Conservation (phyloP, 2,329 filamentous ascomycete genomes). For the Pseudogymnoascus sp. region DNA sequence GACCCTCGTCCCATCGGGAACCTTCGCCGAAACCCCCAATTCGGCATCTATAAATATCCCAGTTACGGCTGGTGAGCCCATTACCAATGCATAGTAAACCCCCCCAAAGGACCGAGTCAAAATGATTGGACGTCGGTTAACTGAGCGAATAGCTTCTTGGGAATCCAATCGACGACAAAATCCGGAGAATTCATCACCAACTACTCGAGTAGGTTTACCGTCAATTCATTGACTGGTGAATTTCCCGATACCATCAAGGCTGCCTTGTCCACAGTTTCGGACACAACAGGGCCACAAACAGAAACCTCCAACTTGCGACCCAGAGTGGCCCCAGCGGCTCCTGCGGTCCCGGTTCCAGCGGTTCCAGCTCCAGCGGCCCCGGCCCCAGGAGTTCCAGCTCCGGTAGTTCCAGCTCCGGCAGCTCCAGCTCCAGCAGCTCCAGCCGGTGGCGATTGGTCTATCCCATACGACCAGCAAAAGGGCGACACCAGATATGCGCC, state of each 20-base stretch:
- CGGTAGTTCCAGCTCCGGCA: conserved; percentile 10
- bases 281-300: conserved; percentile 33
- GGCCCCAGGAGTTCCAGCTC: conserved; percentile 19
- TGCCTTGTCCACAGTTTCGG: conserved; percentile 30
- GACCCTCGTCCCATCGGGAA: conserved; percentile 30
- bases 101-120: background rate
- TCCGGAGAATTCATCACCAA: conserved; percentile 50
- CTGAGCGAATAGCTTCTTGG: conserved; percentile 43
- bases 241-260: conserved; percentile 39
- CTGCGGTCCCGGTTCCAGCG: conserved; percentile 3
- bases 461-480: conserved; percentile 31
- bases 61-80: conserved; percentile 20
- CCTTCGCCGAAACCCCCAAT: conserved; percentile 19
- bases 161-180: conserved; percentile 48
- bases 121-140: conserved; percentile 10
- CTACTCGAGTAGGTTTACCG: conserved; percentile 57
- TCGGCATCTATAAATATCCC: conserved; percentile 24
- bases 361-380: conserved; percentile 13
- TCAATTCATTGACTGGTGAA: conserved; percentile 55
- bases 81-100: conserved; percentile 28
- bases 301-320: conserved; percentile 21
- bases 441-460: conserved; percentile 21
- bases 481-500: conserved; percentile 33
- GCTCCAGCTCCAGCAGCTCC: conserved; percentile 7
- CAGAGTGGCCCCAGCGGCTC: conserved; percentile 9